These are phyloP conservation scores for Microcera coccophila DNA, from an alignment of 2,329 filamentous ascomycete species.

Conservation along the genomic window DNA sequence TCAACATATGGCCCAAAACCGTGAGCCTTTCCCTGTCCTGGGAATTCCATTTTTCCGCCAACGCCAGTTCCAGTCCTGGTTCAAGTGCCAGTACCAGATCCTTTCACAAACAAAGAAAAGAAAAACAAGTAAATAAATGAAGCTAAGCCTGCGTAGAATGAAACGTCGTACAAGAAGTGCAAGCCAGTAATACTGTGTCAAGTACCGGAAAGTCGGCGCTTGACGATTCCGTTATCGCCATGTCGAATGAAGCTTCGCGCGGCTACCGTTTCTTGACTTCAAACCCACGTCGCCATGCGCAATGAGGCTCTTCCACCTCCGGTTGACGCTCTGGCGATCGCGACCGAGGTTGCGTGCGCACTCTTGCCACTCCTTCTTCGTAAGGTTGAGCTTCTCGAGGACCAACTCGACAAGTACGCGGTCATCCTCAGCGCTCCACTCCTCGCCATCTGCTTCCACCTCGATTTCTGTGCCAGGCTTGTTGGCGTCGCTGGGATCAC, in stretches of 20 bases:
- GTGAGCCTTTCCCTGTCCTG: not conserved
- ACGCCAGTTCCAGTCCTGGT: not conserved
- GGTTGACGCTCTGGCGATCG: conserved; percentile 53
- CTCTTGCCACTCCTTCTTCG: conserved; percentile 64
- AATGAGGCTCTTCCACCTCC: conserved; percentile 62
- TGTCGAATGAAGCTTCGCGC: conserved; percentile 50
- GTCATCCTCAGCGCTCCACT: conserved; percentile 62
- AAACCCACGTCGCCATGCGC: conserved; percentile 56
- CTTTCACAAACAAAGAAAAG: too few relatives aligned
- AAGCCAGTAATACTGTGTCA: not conserved
- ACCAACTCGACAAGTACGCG: conserved; percentile 64
- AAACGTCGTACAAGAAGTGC: conserved; percentile 9
- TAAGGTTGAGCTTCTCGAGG: conserved; percentile 61
- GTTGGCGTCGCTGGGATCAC: conserved; percentile 22
- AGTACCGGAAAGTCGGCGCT: too few relatives aligned
- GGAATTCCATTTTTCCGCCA: not conserved
- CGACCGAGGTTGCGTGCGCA: conserved; percentile 61
- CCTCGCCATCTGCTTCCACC: conserved; percentile 42
- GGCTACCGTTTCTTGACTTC: conserved; percentile 44
- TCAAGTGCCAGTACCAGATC: not conserved
- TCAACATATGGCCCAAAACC: not conserved
- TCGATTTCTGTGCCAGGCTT: conserved; percentile 38
- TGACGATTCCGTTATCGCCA: conserved; percentile 43
- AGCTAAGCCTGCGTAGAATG: too few relatives aligned
- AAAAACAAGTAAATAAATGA: too few relatives aligned